A percentile compares a stretch with the other conserved stretches of the same genome.
phyloP scores from a whole-genome alignment of 805 yeast species.

The Wilhelminamyces savonicus region DNA sequence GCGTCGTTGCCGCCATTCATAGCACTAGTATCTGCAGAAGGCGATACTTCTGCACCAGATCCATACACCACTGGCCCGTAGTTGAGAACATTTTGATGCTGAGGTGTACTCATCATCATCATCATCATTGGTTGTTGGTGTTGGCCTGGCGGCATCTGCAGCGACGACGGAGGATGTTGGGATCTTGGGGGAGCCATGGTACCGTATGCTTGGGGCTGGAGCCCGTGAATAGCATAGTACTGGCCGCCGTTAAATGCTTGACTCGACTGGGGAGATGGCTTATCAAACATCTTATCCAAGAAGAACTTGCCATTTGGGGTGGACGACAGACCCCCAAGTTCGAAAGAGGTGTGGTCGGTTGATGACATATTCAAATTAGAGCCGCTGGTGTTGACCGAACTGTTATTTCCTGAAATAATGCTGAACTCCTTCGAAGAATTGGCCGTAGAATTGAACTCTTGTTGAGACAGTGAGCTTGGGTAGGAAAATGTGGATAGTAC shows the following conservation, averaged over 20 bases:
- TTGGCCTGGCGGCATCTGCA: conserved; percentile 7
- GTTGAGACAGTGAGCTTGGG: too few species aligned
- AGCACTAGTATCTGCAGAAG: too few species aligned
- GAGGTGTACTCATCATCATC: conserved; percentile 42
- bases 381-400: conserved; percentile 23
- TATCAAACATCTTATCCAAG: conserved; percentile 33
- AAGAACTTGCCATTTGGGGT: conserved; percentile 37
- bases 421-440: conserved; percentile 23
- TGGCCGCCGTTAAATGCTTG: conserved; percentile 3
- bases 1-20: conserved; percentile 3
- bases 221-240: too few species aligned
- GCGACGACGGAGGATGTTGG: conserved; percentile 5
- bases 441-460: conserved; percentile 12
- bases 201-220: too few species aligned
- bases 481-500: conserved; percentile 1
- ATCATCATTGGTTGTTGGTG: conserved; percentile 11
- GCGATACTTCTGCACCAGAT: too few species aligned
- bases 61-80: conserved; percentile 14
- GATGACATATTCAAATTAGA: conserved; percentile 25
- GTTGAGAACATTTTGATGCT: conserved; percentile 24
- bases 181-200: conserved; percentile 4
- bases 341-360: conserved; percentile 36
- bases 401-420: conserved; percentile 18
- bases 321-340: conserved; percentile 28
- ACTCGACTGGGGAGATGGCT: conserved; percentile 27